A percentile compares a stretch with the other conserved stretches of the same genome.
phyloP scores from a whole-genome alignment of 2,329 filamentous ascomycete species.

The Pezicula carpinea region DNA sequence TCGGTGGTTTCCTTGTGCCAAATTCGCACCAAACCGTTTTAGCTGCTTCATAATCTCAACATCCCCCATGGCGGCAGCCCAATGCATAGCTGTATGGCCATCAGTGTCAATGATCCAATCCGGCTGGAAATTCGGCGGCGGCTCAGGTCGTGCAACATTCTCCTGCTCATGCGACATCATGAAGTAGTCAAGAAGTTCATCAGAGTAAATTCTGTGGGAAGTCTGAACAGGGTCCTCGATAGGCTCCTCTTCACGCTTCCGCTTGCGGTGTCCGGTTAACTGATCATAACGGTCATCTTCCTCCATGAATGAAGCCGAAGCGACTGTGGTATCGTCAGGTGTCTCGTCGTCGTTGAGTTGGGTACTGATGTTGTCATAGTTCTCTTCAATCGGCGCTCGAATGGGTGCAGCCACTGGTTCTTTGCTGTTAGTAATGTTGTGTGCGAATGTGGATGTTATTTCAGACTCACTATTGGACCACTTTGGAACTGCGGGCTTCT shows the following conservation, averaged over 20 bases:
- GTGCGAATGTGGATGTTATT: conserved; percentile 3
- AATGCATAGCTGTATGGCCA: conserved; percentile 88
- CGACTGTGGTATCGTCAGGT: conserved; percentile 76
- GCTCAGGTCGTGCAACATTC: conserved; percentile 59
- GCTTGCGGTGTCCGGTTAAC: conserved; percentile 61
- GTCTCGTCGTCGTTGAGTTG: conserved; percentile 72
- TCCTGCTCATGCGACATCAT: conserved; percentile 75
- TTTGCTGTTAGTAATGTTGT: conserved; percentile 22
- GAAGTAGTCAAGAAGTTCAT: conserved; percentile 94
- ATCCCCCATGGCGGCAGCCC: conserved; percentile 97
- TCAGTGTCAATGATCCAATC: conserved; percentile 93
- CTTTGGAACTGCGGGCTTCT: conserved; percentile 60
- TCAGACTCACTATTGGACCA: conserved; percentile 41
- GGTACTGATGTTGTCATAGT: conserved; percentile 58
- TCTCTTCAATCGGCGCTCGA: conserved; percentile 48
- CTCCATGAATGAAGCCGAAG: conserved; percentile 78
- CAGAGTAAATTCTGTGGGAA: conserved; percentile 85
- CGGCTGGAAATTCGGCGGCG: conserved; percentile 80
- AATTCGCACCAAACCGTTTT: conserved; percentile 71
- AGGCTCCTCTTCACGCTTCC: conserved; percentile 66
- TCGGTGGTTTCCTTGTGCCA: conserved; percentile 64
- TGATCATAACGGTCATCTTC: conserved; percentile 76
- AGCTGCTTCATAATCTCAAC: conserved; percentile 86
- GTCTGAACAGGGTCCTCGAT: conserved; percentile 66
- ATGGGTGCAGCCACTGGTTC: conserved; percentile 35